Evolutionary conservation across 495 filamentous ascomycete species (phyloP).

Genomic region (Aspergillus affinis): DNA sequence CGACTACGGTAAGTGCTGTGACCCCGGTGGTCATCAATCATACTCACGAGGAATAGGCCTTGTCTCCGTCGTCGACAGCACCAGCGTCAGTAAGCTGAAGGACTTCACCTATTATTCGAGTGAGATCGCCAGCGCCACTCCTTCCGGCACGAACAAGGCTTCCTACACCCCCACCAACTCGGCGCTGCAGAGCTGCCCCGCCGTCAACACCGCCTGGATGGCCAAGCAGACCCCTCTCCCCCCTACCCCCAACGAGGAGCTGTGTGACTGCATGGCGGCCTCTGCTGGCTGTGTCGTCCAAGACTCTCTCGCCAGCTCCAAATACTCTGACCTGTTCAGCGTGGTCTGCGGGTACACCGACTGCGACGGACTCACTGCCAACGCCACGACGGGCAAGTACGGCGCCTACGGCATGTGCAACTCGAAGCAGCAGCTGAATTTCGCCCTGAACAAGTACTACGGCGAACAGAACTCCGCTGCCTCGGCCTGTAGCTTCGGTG

Average conservation of each 20-base stretch:
- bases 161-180: constrained; percentile 80
- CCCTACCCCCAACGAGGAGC: constrained; percentile 68
- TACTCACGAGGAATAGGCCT: constrained; percentile 48
- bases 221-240: constrained; percentile 67
- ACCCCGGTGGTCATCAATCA: not conserved
- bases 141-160: constrained; percentile 60
- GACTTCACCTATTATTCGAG: constrained; percentile 76
- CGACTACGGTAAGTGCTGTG: constrained; percentile 66
- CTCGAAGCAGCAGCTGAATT: constrained; percentile 72
- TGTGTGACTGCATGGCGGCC: constrained; percentile 81
- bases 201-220: constrained; percentile 60
- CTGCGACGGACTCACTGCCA: constrained; percentile 70
- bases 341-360: constrained; percentile 66
- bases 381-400: constrained; percentile 72
- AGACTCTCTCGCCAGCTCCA: constrained; percentile 42
- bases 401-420: constrained; percentile 92
- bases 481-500: constrained; percentile 74
- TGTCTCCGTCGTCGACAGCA: constrained; percentile 63
- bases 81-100: constrained; percentile 57
- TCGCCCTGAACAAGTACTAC: constrained; percentile 82
- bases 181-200: constrained; percentile 69
- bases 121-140: constrained; percentile 67
- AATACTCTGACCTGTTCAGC: constrained; percentile 67
- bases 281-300: constrained; percentile 68
- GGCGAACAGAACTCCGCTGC: constrained; percentile 51